Conservation (phyloP, 2,329 filamentous ascomycete species). For the Thielaviopsis euricoi region DNA sequence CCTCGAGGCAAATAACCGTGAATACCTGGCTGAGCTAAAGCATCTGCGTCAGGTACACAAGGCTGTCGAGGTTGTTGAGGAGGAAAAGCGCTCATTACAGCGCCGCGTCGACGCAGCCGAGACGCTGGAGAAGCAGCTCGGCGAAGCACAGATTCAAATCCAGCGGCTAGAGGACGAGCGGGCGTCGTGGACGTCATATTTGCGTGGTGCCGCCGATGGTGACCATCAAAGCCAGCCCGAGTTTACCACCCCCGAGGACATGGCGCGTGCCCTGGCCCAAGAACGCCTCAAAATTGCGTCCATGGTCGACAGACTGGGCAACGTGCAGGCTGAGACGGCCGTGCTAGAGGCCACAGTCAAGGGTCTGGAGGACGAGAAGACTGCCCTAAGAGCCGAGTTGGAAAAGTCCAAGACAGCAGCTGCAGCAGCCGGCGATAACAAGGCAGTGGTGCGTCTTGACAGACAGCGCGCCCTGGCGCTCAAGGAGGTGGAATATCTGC, state of each 20-base stretch:
- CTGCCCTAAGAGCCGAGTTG: constrained; percentile 46
- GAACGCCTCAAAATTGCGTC: constrained; percentile 66
- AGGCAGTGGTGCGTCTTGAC: constrained; percentile 60
- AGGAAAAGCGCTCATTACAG: constrained; percentile 77
- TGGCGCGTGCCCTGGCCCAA: constrained; percentile 70
- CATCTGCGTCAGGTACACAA: constrained; percentile 67
- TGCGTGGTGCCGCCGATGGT: constrained; percentile 40
- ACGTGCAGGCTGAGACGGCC: constrained; percentile 58
- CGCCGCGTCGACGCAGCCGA: constrained; percentile 61
- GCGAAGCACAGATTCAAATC: constrained; percentile 65
- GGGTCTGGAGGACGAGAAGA: constrained; percentile 53
- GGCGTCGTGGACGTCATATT: constrained; percentile 69
- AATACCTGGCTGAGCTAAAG: constrained; percentile 64
- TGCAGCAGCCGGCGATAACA: constrained; percentile 37
- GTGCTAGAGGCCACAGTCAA: constrained; percentile 65
- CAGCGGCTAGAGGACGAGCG: constrained; percentile 82
- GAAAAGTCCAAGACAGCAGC: constrained; percentile 46
- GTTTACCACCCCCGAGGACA: constrained; percentile 74
- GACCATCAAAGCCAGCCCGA: constrained; percentile 43
- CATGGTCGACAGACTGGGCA: constrained; percentile 66
- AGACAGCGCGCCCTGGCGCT: constrained; percentile 70
- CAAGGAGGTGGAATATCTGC: constrained; percentile 87
- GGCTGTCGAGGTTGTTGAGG: constrained; percentile 84
- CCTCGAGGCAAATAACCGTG: constrained; percentile 64
- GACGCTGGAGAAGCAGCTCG: constrained; percentile 56